Base-by-base conservation (phyloP, 2,329 filamentous ascomycete species). In the Fusarium sp. region DNA sequence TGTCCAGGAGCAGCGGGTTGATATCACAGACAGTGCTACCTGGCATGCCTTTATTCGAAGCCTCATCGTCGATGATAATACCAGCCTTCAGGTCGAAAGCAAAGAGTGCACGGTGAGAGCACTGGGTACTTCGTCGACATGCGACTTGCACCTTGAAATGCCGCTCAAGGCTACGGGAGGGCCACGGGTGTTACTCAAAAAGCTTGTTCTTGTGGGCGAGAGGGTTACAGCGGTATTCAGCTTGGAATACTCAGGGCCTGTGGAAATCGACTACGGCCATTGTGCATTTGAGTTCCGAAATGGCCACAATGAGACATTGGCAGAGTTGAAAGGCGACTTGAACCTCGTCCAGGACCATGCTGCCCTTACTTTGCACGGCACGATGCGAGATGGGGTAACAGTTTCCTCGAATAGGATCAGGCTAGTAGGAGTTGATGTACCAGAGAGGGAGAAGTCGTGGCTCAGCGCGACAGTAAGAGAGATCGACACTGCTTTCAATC, bases 211-310 rank as follows among this genome's bases (percentile, higher is more conserved):
- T 27, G 67, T 56, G 6, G 66, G 54, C 4, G 47, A 67, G 13
- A 20, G 52, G 20, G 62, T 77, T 39, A 62, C 58, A 14, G 54
- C 67, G 41, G 60, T 44, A 8, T 62, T 80, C 44, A 66, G 55
- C 48, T 56, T 78, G 35, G 50, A 59, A 19, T 80, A 77, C 62
- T 67, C 70, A 13, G 76, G 76, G 19, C 71, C 73, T 6, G 68
- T 78, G 32, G 76, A 78, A 58, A 71, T 80, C 7, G 71, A 76
- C 27, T 69, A 75, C 50, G 77, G 75, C 4, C 40, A 56, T 17
- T 75, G 75, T 52, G 55, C 68, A 19, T 79, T 80, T 27, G 75
- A 78, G 58, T 65, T 80, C 23, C 68, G 71, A 39, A 75, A 74
- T 37, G 62, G 67, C 23, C 60, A 67, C 20, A 71, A 71, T n/a